Conservation (phyloP, 306 rosid genomes). For the Oemleria cerasiformis region DNA sequence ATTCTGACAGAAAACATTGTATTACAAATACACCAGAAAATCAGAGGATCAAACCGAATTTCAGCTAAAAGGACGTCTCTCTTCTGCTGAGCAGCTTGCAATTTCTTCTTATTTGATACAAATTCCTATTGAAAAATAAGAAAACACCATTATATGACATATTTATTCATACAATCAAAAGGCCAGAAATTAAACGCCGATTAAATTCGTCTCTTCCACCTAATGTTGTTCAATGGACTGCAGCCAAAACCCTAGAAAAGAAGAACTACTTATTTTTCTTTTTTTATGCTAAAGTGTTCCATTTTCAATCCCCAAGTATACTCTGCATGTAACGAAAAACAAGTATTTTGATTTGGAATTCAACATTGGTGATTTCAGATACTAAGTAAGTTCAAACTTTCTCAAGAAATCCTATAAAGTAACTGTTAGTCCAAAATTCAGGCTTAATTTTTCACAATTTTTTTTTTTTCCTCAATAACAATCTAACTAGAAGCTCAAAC, state of each 20-base stretch:
- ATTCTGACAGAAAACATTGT: background rate
- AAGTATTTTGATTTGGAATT: background rate
- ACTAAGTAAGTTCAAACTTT: background rate
- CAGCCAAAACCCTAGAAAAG: background rate
- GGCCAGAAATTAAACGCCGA: background rate
- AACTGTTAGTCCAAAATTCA: background rate
- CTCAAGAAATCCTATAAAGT: too few species aligned
- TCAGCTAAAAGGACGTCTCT: slow-evolving; percentile 42
- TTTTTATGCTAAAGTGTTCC: background rate
- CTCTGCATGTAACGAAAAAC: too few species aligned
- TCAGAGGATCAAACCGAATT: slow-evolving; percentile 43
- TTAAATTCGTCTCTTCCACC: background rate
- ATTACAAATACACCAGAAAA: background rate
- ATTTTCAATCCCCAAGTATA: too few species aligned
- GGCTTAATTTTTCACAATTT: background rate
- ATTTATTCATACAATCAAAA: background rate
- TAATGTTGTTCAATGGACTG: background rate
- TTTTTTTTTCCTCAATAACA: background rate
- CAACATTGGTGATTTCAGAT: background rate
- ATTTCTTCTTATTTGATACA: slow-evolving; percentile 47
- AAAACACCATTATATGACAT: background rate
- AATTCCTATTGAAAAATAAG: slow-evolving; percentile 40
- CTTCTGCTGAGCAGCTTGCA: slow-evolving; percentile 25
- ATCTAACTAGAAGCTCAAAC: background rate
- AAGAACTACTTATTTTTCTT: background rate